phyloP scores from a whole-genome alignment of 176 grass and related monocot genomes.

The Ampelocalamus luodianensis region DNA sequence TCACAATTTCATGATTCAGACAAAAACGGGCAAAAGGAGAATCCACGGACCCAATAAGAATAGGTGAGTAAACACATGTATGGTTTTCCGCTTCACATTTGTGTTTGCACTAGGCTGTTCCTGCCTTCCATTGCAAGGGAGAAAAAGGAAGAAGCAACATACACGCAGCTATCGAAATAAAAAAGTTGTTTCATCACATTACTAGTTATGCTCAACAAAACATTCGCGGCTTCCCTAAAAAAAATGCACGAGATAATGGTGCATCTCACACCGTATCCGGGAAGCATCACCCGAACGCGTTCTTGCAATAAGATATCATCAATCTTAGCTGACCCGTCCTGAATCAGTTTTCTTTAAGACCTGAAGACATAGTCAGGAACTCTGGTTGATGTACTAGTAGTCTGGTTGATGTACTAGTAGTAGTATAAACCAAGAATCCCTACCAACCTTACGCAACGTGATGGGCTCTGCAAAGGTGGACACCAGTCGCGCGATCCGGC shows the following conservation, averaged over 20 bases:
- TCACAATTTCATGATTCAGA: neutral
- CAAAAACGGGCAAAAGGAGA: neutral
- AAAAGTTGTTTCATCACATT: neutral
- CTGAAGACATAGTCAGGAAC: neutral
- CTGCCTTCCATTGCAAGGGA: conserved; percentile 49
- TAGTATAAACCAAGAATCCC: neutral
- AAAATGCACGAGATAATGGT: too few species aligned
- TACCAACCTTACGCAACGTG: neutral
- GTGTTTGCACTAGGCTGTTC: neutral
- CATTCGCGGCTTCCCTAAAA: neutral
- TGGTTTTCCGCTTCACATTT: conserved; percentile 42
- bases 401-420: neutral
- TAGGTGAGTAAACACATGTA: conserved; percentile 26
- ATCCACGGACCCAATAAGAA: neutral
- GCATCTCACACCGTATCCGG: too few species aligned
- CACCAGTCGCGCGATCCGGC: conserved; percentile 21
- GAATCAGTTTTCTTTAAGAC: conserved; percentile 17
- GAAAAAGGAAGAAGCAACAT: conserved; percentile 10
- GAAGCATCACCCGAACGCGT: neutral
- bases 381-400: neutral
- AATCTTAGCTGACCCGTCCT: neutral
- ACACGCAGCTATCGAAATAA: neutral
- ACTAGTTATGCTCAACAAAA: too few species aligned
- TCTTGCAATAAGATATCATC: neutral
- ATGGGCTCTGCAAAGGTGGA: neutral